Conservation (phyloP, 805 yeast species). For the Saturnispora sanitii region DNA sequence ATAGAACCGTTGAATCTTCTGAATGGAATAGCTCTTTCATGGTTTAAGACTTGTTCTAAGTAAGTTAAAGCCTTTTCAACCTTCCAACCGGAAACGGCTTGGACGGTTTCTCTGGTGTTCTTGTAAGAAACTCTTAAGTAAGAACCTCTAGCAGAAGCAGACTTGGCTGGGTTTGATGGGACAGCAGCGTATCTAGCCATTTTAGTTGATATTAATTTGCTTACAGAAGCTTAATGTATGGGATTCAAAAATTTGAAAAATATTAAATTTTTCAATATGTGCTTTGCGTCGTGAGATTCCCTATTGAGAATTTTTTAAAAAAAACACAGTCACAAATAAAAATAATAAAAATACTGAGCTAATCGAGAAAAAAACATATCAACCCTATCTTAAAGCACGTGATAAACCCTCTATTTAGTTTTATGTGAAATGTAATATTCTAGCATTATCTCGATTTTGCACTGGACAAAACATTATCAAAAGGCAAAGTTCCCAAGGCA, state of each 20-base stretch:
- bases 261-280: slow-evolving; percentile 3
- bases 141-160: slow-evolving; percentile 99
- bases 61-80: slow-evolving; percentile 90
- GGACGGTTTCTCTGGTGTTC: slow-evolving; percentile 99
- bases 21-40: slow-evolving; percentile 99
- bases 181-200: slow-evolving; percentile 99
- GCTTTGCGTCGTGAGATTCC: slow-evolving; percentile 2
- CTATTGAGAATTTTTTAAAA: not conserved
- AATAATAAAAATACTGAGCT: not conserved
- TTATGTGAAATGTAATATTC: no score
- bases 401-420: not conserved
- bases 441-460: no score
- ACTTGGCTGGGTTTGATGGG: slow-evolving; percentile 98
- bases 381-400: slow-evolving; percentile 2
- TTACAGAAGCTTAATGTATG: slow-evolving; percentile 1
- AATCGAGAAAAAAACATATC: not conserved
- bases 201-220: slow-evolving; percentile 19
- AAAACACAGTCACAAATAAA: slow-evolving; percentile 5
- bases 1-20: slow-evolving; percentile 93
- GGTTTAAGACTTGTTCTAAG: slow-evolving; percentile 93
- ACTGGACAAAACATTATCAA: no score
- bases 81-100: slow-evolving; percentile 97
- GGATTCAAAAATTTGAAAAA: slow-evolving; percentile 2
- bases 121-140: slow-evolving; percentile 98
- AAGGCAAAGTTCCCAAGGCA: no score